These are phyloP conservation scores for Tolypocladium capitatum DNA, from an alignment of 2,329 filamentous ascomycete species.

Conservation along the genomic window DNA sequence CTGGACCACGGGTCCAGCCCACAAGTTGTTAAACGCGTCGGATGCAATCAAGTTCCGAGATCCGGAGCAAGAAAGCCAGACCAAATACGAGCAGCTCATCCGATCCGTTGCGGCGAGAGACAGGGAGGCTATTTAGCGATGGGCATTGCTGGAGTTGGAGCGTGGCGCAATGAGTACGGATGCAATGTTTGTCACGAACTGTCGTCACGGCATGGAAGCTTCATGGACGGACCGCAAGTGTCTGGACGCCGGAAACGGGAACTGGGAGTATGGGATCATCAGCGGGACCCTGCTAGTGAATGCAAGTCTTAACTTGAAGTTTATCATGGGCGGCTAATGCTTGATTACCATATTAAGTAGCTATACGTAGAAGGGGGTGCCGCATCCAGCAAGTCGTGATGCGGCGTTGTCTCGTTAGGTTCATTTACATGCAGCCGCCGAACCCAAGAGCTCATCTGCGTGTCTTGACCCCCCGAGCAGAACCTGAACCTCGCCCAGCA, in stretches of 20 bases:
- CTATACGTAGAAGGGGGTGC: background rate
- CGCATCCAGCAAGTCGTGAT: background rate
- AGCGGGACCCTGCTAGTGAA: background rate
- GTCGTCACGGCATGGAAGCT: background rate
- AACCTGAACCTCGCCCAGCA: background rate
- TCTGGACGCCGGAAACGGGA: background rate
- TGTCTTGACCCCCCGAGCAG: background rate
- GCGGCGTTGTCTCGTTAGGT: background rate
- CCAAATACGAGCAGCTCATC: slow-evolving; percentile 23
- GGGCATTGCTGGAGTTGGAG: background rate
- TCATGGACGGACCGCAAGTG: background rate
- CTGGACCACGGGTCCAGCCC: slow-evolving; percentile 15
- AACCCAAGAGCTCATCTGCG: too few species aligned
- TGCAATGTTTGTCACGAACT: background rate
- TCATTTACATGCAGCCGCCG: background rate
- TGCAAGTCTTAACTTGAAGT: background rate
- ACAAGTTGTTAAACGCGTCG: slow-evolving; percentile 4
- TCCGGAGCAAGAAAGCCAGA: slow-evolving; percentile 20
- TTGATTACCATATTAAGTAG: background rate
- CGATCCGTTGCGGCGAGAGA: slow-evolving; percentile 23
- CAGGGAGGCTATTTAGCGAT: slow-evolving; percentile 8
- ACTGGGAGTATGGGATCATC: background rate
- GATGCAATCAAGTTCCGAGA: slow-evolving; percentile 15
- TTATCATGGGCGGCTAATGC: background rate
- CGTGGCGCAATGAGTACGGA: background rate